Evolutionary conservation across 2,329 filamentous ascomycete species (phyloP), one percentile per base, ranked within the genome.

Genomic region (Pseudogymnoascus sp.): DNA sequence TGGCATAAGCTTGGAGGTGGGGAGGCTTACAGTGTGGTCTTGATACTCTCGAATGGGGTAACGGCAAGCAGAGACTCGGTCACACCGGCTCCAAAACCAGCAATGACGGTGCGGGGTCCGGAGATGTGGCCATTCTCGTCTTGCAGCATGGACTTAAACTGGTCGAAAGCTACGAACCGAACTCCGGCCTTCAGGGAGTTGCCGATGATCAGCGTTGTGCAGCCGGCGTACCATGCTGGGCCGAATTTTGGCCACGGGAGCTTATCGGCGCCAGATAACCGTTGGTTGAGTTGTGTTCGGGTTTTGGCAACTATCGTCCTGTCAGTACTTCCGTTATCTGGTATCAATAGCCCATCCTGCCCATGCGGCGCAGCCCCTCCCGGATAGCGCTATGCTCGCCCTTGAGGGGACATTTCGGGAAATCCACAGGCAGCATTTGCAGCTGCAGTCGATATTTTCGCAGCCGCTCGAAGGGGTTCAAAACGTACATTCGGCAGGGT

Each of bases 111-210:
- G 66, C 88, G 84, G 11, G 93, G 92, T 0, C 94, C 93, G 3
- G 89, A 92, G 41, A 97, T 88, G 67, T 93, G 92, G 68, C 94
- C 94, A 66, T 94, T 81, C 58, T 85, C 84, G 74, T 96, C 92
- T 71, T 86, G 84, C 5, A 99, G 83, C 33, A 96, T 71, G 29
- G 80, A 79, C 78, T 95, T 97, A 79, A 96, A 97, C 71, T 91
- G 88, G 76, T 99, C 94, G 73, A 97, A 99, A 0, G 94, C 92
- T 62, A 97, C 90, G 71, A 99, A 99, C 67, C 92, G 87, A 65
- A 97, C 95, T 63, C 92, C 94, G 37, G 94, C 94, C 79, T 99
- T 99, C 73, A 94, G 82, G 60, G 92, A 95, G 77, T 99, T 99
- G 64, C 94, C 94, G 68, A 97, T 91, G 63, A 99, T 96, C 72